Base-by-base conservation (phyloP, 805 yeast species). In the Ogataea saltuana region DNA sequence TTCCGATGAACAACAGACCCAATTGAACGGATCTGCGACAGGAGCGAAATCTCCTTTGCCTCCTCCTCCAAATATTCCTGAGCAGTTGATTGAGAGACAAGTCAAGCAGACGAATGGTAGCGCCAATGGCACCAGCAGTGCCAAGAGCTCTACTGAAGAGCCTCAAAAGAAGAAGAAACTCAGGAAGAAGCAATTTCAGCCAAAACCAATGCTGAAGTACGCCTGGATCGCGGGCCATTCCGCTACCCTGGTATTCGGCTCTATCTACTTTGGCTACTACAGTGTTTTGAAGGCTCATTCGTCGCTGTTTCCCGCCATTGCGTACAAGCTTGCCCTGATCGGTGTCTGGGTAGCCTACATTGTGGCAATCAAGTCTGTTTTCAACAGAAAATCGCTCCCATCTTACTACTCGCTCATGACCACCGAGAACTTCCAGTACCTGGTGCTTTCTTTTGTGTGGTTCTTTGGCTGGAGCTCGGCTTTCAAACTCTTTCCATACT, bases 361-460 rank as follows among this genome's bases (percentile, higher is more conserved):
- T 1, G 66, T 81, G 32, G 73, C 87, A 1, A 67, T 79, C 40
- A 55, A 74, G 23, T 82, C 83, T 35, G 79, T 78, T 50, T 82
- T 81, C 66, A 81, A 81, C 18, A 68, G 78, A 15, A 67, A 70
- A 21, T 54, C 68, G 4, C 70, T 74, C 40, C 95, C 95, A 6
- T 72, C 81, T 4, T 72, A 80, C 58, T 74, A 75, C 43, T 78
- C 81, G 4, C 67, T 89, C 59, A 58, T 87, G 42, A 81, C 89
- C 8, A 78, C 88, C 18, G 88, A 80, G 52, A 85, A 86, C 60
- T 85, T 85, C 70, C 96, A 88, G 63, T 78, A 76, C 56, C 65
- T 81, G 42, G 48, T 76, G 3, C 63, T 85, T 42, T 76, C 81
- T 0, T 20, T 60, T 3, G 64, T 79, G 15, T 85, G 91, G 91